Evolutionary conservation across 148 eudicot genomes (phyloP), one percentile per base, ranked within the genome.

Genomic region (Salicornia ramosissima): DNA sequence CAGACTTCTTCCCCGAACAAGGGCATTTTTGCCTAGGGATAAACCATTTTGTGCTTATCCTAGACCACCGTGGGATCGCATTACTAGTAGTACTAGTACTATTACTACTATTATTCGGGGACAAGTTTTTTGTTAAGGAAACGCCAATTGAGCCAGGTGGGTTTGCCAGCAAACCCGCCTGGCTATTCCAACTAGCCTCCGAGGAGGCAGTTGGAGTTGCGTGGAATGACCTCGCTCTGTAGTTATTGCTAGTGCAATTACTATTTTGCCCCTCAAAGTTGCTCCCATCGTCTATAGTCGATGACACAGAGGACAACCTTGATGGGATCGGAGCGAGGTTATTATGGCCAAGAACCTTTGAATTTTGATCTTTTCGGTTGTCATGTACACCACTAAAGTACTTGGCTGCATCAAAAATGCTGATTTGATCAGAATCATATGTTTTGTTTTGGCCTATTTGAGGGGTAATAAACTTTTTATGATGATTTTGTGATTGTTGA

Each of bases 181-280:
- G 90, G 89, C 97, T 91, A 65, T 84, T 91, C 96, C 90, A 87
- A 69, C 96, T 87, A 0, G 89, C 97, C 71, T 91, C 97, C 0
- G 97, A 91, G 0, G 92, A 91, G 72, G 87, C 96, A 0, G 92
- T 87, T 29, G 96, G 97, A 18, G 91, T 89, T 0, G 93, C 86
- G 7, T 77, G 82, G 30, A 84, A 84, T 0, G 96, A 87, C 43
- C 83, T 79, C 0, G 77, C 69, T 11, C 87, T 40, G 52, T 74
- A 79, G 18, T 81, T 83, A 8, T 79, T 68, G 31, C 43, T 60
- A 60, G 10, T 78, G 64, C 53, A 49, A 49, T 4, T 55, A 51
- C 73, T 70, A 19, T 46, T 64, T 40, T 69, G 26, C 2, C 62
- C 75, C 22, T 69, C 75, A 28, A 63, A 64, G 69, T 72, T 71